Conservation (phyloP, 768 basidiomycete species). For the Pulveroboletus sp. region DNA sequence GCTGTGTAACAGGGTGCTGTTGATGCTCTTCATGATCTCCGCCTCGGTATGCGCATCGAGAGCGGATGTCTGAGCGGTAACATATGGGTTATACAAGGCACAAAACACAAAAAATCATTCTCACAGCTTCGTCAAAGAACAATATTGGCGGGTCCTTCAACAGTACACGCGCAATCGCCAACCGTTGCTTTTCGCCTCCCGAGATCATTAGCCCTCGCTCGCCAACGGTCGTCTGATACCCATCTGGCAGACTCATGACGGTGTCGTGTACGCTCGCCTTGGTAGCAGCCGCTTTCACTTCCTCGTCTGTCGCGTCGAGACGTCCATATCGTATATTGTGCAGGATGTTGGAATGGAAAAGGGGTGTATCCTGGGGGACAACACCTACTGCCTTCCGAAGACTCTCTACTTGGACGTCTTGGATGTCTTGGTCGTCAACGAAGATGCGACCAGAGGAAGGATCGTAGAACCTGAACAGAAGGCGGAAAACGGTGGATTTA, state of each 20-base stretch:
- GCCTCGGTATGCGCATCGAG: conserved; percentile 93
- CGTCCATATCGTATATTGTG: conserved; percentile 95
- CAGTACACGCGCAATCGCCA: conserved; percentile 91
- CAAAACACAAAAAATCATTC: conserved; percentile 27
- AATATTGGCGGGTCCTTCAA: conserved; percentile 94
- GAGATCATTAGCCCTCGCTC: conserved; percentile 98
- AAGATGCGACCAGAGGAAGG: conserved; percentile 77
- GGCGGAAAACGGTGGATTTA: conserved; percentile 94
- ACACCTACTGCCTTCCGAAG: conserved; percentile 81
- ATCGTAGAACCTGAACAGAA: conserved; percentile 93
- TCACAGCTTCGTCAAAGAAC: conserved; percentile 97
- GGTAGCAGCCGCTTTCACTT: conserved; percentile 79
- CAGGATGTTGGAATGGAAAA: conserved; percentile 94
- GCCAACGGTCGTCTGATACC: conserved; percentile 88
- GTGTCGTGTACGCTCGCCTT: conserved; percentile 88
- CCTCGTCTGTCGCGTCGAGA: conserved; percentile 82
- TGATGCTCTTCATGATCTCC: conserved; percentile 94
- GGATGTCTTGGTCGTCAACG: conserved; percentile 86
- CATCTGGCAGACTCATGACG: conserved; percentile 77
- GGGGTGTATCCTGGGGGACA: conserved; percentile 96
- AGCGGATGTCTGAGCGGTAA: conserved; percentile 81
- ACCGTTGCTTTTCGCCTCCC: conserved; percentile 95
- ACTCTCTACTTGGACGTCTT: conserved; percentile 64
- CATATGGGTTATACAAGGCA: not conserved
- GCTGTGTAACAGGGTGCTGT: conserved; percentile 70